Conservation (phyloP, 2,329 filamentous ascomycete genomes). For the Colletotrichum camelliae region DNA sequence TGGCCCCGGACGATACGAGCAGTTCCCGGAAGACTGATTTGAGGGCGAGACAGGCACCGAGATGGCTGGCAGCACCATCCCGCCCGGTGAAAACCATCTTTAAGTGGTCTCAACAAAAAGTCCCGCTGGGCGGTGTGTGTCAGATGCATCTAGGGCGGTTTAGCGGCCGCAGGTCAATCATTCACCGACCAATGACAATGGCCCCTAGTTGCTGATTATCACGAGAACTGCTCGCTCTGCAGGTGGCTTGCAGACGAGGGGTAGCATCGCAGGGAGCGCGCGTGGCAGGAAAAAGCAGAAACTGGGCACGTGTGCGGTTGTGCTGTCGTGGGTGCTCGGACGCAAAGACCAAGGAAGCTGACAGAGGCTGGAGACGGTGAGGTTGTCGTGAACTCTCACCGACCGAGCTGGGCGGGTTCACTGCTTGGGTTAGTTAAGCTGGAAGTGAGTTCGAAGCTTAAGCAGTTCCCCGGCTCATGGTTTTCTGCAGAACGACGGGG, state of each 20-base stretch:
- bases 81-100: not conserved
- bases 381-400: constrained; percentile 1
- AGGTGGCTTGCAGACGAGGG: constrained; percentile 22
- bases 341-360: not conserved
- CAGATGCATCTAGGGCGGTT: constrained; percentile 16
- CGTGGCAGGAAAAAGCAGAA: constrained; percentile 11
- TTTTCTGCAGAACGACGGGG: constrained; percentile 6
- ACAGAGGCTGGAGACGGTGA: not conserved
- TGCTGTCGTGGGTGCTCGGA: not conserved
- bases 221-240: constrained; percentile 12
- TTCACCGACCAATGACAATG: not conserved
- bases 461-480: constrained; percentile 2
- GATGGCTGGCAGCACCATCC: not conserved
- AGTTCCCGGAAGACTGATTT: not conserved
- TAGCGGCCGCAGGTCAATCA: constrained; percentile 14
- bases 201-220: not conserved
- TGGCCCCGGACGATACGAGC: not conserved
- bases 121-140: constrained; percentile 20
- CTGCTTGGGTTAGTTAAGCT: constrained; percentile 1
- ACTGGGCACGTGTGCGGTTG: constrained; percentile 9
- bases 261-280: constrained; percentile 7
- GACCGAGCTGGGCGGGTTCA: not conserved
- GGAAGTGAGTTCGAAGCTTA: not conserved
- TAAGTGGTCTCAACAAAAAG: constrained; percentile 20
- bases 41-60: not conserved